phyloP scores from a whole-genome alignment of 1,284 basidiomycete genomes.

The Cutaneotrichosporon spelunceum region DNA sequence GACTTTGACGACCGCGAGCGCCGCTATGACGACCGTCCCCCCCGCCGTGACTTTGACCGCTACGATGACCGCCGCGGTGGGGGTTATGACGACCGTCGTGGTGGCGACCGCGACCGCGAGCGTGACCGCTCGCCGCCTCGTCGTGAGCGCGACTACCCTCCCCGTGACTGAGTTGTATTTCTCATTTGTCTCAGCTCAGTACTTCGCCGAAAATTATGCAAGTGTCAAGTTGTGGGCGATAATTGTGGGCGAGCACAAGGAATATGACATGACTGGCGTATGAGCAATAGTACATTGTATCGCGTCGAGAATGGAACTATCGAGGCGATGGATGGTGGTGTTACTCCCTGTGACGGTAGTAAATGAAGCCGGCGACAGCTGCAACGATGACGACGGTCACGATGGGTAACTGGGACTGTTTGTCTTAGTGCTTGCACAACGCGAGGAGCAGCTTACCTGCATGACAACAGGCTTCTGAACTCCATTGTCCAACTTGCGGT shows the following conservation, averaged over 20 bases:
- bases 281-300: conserved; percentile 5
- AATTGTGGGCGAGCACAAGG: not conserved
- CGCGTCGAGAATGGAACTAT: not conserved
- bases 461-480: not conserved
- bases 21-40: conserved; percentile 6
- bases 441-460: not conserved
- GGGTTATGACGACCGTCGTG: conserved; percentile 18
- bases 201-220: not conserved
- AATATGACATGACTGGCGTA: conserved; percentile 2
- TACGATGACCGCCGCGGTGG: conserved; percentile 21
- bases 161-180: conserved; percentile 3
- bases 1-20: conserved; percentile 27
- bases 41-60: conserved; percentile 25
- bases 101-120: conserved; percentile 2
- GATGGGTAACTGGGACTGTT: conserved; percentile 28
- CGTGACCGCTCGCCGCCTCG: conserved; percentile 25
- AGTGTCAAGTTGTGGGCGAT: not conserved
- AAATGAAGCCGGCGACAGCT: conserved; percentile 41
- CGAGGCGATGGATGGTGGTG: not conserved
- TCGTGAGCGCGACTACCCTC: conserved; percentile 19
- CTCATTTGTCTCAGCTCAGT: not conserved
- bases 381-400: conserved; percentile 42
- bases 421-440: not conserved
- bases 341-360: conserved; percentile 36
- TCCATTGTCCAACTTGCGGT: conserved; percentile 15